Conservation (phyloP, 1,284 basidiomycete species). For the Microbotryum lychnidis-dioicae region DNA sequence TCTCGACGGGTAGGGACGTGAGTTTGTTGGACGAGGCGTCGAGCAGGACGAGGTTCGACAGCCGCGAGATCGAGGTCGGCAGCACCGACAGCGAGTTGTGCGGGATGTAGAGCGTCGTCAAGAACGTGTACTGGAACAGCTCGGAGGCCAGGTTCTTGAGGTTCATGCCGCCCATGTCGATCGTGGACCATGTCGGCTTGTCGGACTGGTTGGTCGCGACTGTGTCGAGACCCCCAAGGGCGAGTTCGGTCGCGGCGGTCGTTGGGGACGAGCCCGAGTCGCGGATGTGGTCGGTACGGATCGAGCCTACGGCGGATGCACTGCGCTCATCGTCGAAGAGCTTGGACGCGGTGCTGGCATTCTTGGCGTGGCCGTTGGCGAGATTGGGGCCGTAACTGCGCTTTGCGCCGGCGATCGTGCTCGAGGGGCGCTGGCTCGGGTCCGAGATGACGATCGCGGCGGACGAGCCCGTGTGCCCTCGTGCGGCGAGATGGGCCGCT, state of each 20-base stretch:
- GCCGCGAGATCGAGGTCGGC: conserved; percentile 72
- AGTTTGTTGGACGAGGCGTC: conserved; percentile 90
- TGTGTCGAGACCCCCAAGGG: neutral
- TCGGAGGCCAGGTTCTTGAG: conserved; percentile 81
- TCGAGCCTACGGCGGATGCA: conserved; percentile 22
- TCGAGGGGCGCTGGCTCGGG: conserved; percentile 38
- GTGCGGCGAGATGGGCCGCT: conserved; percentile 49
- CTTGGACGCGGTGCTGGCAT: conserved; percentile 32
- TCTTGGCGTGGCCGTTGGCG: conserved; percentile 38
- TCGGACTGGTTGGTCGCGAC: conserved; percentile 30
- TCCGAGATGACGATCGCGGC: conserved; percentile 46
- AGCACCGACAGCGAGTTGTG: conserved; percentile 80
- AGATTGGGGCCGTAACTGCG: conserved; percentile 31
- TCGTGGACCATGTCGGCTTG: conserved; percentile 63
- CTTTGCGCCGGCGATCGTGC: conserved; percentile 28
- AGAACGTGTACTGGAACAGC: conserved; percentile 83
- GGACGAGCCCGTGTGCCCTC: conserved; percentile 45
- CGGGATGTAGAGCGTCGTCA: conserved; percentile 93
- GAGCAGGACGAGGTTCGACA: conserved; percentile 79
- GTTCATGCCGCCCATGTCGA: conserved; percentile 93
- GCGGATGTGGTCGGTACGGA: conserved; percentile 33
- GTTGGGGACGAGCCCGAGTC: conserved; percentile 32
- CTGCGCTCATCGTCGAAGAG: conserved; percentile 8
- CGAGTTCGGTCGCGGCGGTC: neutral
- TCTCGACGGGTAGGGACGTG: conserved; percentile 66